Evolutionary conservation across 2,329 filamentous ascomycete species (phyloP), one percentile per base, ranked within the genome.

Genomic region (Verruconis gallopava): DNA sequence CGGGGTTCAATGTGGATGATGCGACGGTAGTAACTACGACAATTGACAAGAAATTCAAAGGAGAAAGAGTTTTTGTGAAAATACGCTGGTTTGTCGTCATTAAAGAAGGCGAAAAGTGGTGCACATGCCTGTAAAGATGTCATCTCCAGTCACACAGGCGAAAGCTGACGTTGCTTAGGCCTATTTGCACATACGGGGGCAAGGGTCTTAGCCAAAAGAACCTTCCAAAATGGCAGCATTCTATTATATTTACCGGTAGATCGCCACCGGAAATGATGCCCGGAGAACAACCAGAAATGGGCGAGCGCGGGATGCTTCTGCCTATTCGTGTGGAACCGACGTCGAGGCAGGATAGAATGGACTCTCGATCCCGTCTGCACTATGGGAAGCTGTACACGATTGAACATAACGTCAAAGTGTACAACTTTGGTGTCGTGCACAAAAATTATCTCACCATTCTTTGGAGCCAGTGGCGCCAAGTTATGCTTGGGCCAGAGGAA

Each of bases 361-460:
- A 55, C 39, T 38, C 40, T 0, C 38, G 49, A 34, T 52, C 52
- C 2, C 47, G 53, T 3, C 34, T 55, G 5, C 53, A 55, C 15
- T 55, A 50, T 32, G 21, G 38, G 4, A 55, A 55, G 19, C 38
- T 49, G 4, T 55, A 55, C 30, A 53, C 52, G 0, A 48, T 56
- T 1, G 53, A 55, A 35, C 51, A 55, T 35, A 55, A 55, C 21
- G 52, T 56, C 14, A 56, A 56, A 30, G 49, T 54, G 3, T 42
- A 49, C 14, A 46, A 51, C 19, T 55, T 55, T 42, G 53, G 53
- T 2, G 13, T 42, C 1, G 53, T 55, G 4, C 34, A 44, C 17
- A 17, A 20, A 2, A 30, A 43, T 4, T 42, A 44, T 40, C 43
- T 48, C 25, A 41, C 30, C 22, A 17, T n/a, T n/a, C 21, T 42